Conservation (phyloP, 306 rosid species). For the Cicer cuneatum region DNA sequence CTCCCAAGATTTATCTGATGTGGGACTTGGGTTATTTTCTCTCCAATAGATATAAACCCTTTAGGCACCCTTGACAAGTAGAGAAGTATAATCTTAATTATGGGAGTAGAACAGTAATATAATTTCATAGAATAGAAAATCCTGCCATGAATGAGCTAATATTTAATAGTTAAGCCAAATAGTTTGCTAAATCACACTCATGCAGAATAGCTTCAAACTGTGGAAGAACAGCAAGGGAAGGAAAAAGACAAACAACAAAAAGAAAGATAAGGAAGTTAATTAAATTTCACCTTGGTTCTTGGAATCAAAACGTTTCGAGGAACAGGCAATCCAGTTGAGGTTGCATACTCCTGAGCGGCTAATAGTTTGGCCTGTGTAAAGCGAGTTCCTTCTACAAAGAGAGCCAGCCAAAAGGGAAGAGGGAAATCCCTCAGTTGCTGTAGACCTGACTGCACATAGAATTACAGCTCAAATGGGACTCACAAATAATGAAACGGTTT, state of each 20-base stretch:
- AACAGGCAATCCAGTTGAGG: slow-evolving; percentile 68
- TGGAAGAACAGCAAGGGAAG: slow-evolving; percentile 26
- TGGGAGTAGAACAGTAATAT: slow-evolving; percentile 8
- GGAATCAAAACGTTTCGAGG: slow-evolving; percentile 95
- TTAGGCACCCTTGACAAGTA: slow-evolving; percentile 10
- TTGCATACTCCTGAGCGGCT: slow-evolving; percentile 93
- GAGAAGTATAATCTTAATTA: slow-evolving; percentile 5
- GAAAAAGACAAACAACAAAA: not conserved
- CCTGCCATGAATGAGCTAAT: slow-evolving; percentile 10
- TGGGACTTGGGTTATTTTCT: not conserved
- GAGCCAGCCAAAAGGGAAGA: slow-evolving; percentile 94
- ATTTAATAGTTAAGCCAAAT: slow-evolving; percentile 7
- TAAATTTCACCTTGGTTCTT: slow-evolving; percentile 80
- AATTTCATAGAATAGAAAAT: slow-evolving; percentile 21
- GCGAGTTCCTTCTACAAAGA: slow-evolving; percentile 97
- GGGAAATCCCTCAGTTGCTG: slow-evolving; percentile 77
- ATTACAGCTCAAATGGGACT: slow-evolving; percentile 41
- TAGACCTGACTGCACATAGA: slow-evolving; percentile 75
- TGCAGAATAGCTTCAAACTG: slow-evolving; percentile 20
- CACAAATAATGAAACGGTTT: slow-evolving; percentile 24
- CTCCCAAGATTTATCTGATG: not conserved
- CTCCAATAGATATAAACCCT: not conserved
- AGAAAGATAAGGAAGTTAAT: not conserved
- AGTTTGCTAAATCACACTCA: slow-evolving; percentile 27
- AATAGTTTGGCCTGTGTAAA: slow-evolving; percentile 85